Evolutionary conservation across 2,329 filamentous ascomycete genomes (phyloP), one percentile per base, ranked within the genome.

Genomic region (Aspergillus hortae): DNA sequence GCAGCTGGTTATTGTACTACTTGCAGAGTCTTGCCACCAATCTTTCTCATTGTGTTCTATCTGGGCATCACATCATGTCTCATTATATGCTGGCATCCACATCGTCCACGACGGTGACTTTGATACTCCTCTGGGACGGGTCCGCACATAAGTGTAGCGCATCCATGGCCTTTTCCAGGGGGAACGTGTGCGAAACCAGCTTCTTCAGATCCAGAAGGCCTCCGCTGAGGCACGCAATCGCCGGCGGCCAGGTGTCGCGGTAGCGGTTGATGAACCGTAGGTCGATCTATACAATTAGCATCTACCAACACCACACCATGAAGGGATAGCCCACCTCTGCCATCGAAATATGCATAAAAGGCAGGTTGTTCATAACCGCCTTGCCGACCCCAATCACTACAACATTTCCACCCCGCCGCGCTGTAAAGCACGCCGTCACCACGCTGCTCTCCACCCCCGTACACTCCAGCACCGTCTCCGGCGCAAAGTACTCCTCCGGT

Each of bases 261-360:
- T 88, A 89, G 6, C 86, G 77, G 66, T 89, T 88, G 64, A 88
- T 88, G 69, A 89, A 89, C 35, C 80, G 81, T 23, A 89, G 73
- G 58, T 87, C 77, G 56, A 88, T 86, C 80, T 84, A 56, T 36
- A 19, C 15, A 17, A 21, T 42, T 11, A 21, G 38, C 17, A 23
- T 41, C 10, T 21, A 3, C 19, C 38, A 17, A 21, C 19, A 19
- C 19, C 19, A 3, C 19, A 19, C 19, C 38, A 17, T 36, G 5
- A 12, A 2, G 6, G 11, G 14, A 6, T 40, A 27, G 19, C 11
- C 54, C 59, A 69, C 68, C 62, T 86, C 83, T 4, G 81, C 80
- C 35, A 86, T 65, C 3, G 80, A 84, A 17, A 86, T 61, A 62
- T 86, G 82, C 84, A 86, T 87, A 56, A 87, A 86, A 0, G 83